Evolutionary conservation across 208 protist genomes (phyloP), one percentile per base, ranked within the genome.

Genomic region (Angomonas deanei): DNA sequence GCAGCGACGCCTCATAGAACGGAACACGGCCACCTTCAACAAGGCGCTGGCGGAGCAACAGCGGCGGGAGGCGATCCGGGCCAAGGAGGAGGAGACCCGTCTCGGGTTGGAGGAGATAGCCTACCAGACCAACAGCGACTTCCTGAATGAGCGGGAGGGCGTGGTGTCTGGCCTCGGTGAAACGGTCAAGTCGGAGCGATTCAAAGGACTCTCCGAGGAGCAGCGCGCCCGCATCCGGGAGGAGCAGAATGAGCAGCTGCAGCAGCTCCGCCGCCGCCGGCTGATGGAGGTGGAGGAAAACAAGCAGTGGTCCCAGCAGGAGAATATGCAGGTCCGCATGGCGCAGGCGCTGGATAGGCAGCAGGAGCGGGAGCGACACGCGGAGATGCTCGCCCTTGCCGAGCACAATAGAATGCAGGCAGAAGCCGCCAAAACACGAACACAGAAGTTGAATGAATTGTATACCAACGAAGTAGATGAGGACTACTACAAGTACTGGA

Each of bases 401-500:
- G 70, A 84, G 33, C 75, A 79, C 47, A 85, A 93, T 42, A 67
- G 74, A 68, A 82, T 74, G 66, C 88, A 95, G 60, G 69, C 72
- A 17, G 49, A 68, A 21, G 80, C 85, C 0, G 75, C 83, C 0
- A 47, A 64, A 30, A 47, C 74, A 54, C 82, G 82, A 24, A 83
- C 78, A 66, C 77, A 69, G 5, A 26, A 86, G 23, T 48, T 92
- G 61, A 77, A 95, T 62, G 64, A 85, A 33, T 67, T 95, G 28
- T 97, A 95, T 74, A 88, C 82, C 17, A 94, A 94, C 59, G 72
- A 62, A 0, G 82, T 97, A 33, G 88, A 92, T 62, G 91, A 97
- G 65, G 86, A 97, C 72, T 97, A 94, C 69, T 96, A 84, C 78
- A 93, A 96, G 78, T 84, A 90, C 68, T 96, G 84, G 87, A 84